phyloP scores from a whole-genome alignment of 257 asterid species.

The Lantana camara region DNA sequence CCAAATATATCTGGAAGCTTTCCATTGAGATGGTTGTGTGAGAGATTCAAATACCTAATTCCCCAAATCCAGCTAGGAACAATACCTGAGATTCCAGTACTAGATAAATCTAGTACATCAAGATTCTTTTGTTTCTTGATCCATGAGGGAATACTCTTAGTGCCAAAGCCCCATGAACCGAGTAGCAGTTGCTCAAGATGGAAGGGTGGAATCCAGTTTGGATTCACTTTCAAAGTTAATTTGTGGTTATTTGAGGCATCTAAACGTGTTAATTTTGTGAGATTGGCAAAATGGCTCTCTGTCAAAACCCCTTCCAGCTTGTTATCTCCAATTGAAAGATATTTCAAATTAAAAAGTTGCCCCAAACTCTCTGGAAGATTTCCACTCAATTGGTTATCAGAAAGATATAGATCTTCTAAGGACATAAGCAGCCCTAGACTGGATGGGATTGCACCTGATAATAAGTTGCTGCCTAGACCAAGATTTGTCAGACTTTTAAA shows the following conservation, averaged over 20 bases:
- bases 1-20: background rate
- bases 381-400: conserved; percentile 33
- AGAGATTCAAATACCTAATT: background rate
- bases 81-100: conserved; percentile 25
- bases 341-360: conserved; percentile 18
- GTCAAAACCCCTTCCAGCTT: conserved; percentile 35
- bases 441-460: conserved; percentile 28
- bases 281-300: conserved; percentile 31
- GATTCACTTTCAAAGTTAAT: conserved; percentile 27
- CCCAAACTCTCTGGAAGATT: conserved; percentile 38
- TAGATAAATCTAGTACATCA: background rate
- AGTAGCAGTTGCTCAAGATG: fast-evolving
- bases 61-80: conserved; percentile 45
- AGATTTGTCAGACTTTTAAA: conserved; percentile 21
- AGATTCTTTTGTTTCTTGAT: conserved; percentile 9
- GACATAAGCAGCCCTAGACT: conserved; percentile 26
- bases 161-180: conserved; percentile 30
- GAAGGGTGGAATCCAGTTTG: conserved; percentile 31
- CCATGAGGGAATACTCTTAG: conserved; percentile 31
- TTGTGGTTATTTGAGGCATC: conserved; percentile 25
- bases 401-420: background rate
- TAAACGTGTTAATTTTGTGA: conserved; percentile 16
- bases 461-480: conserved; percentile 16
- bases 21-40: conserved; percentile 27
- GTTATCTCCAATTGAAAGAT: background rate